Evolutionary conservation across 2,329 filamentous ascomycete species (phyloP).

Genomic region (Cyanodermella asteris): DNA sequence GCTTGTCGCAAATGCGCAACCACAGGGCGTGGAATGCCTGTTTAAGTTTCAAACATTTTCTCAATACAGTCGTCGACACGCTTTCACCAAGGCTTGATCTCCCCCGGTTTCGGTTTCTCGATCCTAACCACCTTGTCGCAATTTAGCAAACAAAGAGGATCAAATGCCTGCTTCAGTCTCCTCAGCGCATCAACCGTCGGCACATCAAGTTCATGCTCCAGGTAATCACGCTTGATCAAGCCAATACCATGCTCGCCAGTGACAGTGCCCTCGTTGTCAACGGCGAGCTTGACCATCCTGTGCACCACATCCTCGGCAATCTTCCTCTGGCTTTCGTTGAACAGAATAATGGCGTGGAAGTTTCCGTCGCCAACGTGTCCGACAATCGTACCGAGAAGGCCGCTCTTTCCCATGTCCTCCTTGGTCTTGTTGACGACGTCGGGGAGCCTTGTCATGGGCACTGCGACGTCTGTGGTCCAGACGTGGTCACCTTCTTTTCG

Average conservation of each 20-base stretch:
- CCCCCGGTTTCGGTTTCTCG: constrained; percentile 25
- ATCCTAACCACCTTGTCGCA: constrained; percentile 44
- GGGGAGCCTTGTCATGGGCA: constrained; percentile 48
- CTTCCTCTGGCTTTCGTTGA: constrained; percentile 33
- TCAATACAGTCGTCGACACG: background rate
- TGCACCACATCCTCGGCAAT: constrained; percentile 39
- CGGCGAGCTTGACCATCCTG: constrained; percentile 45
- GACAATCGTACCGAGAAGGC: constrained; percentile 42
- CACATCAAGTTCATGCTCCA: constrained; percentile 38
- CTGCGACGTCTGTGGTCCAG: constrained; percentile 66
- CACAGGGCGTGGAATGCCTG: constrained; percentile 44
- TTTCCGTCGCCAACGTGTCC: constrained; percentile 58
- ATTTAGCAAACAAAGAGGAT: constrained; percentile 43
- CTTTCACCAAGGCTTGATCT: constrained; percentile 16
- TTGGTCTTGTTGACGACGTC: constrained; percentile 54
- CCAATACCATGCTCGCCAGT: constrained; percentile 54
- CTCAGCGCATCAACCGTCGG: constrained; percentile 43
- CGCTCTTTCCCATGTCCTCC: constrained; percentile 38
- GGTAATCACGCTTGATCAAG: constrained; percentile 44
- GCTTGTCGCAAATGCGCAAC: constrained; percentile 42
- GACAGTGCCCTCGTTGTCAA: constrained; percentile 50
- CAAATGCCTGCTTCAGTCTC: constrained; percentile 41
- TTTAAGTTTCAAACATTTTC: constrained; percentile 42
- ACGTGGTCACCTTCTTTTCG: constrained; percentile 38
- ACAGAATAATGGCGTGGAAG: constrained; percentile 46